A percentile compares a stretch with the other conserved stretches of the same genome.
Conservation (phyloP, 2,329 filamentous ascomycete genomes). For the Scedosporium dehoogii region DNA sequence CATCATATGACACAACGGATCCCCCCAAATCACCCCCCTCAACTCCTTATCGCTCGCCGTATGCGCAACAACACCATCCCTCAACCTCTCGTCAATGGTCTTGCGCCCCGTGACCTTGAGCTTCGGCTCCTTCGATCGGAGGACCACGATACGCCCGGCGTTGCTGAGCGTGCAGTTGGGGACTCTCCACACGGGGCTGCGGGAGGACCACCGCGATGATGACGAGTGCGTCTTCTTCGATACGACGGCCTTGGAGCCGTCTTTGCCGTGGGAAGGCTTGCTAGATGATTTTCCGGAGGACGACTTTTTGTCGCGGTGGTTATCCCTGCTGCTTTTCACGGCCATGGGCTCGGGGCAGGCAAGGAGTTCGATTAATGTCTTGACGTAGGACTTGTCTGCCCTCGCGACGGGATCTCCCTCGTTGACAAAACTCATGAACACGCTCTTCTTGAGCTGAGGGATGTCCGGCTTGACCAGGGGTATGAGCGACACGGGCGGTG, state of each 20-base stretch:
- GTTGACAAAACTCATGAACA: constrained; percentile 75
- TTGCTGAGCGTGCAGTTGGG: constrained; percentile 58
- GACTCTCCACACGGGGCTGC: constrained; percentile 45
- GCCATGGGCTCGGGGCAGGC: constrained; percentile 43
- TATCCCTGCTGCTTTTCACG: constrained; percentile 5
- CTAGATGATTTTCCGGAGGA: background rate
- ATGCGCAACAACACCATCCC: constrained; percentile 57
- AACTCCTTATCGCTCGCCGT: constrained; percentile 59
- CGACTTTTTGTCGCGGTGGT: background rate
- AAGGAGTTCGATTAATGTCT: constrained; percentile 62
- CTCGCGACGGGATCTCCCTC: constrained; percentile 75
- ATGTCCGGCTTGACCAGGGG: constrained; percentile 52
- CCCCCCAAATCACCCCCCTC: constrained; percentile 65
- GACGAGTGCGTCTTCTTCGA: constrained; percentile 11
- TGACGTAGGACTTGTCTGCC: constrained; percentile 68
- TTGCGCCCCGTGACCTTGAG: constrained; percentile 30
- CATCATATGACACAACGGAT: constrained; percentile 75
- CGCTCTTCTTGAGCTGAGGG: constrained; percentile 45
- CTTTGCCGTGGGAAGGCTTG: constrained; percentile 10
- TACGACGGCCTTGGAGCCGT: background rate
- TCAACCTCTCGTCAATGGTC: constrained; percentile 38
- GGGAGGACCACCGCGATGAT: background rate
- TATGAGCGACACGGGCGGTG: constrained; percentile 64
- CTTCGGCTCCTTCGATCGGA: constrained; percentile 41
- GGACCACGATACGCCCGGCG: constrained; percentile 58